Base-by-base conservation (phyloP, 2,329 filamentous ascomycete species). In the Penicillium sp. region DNA sequence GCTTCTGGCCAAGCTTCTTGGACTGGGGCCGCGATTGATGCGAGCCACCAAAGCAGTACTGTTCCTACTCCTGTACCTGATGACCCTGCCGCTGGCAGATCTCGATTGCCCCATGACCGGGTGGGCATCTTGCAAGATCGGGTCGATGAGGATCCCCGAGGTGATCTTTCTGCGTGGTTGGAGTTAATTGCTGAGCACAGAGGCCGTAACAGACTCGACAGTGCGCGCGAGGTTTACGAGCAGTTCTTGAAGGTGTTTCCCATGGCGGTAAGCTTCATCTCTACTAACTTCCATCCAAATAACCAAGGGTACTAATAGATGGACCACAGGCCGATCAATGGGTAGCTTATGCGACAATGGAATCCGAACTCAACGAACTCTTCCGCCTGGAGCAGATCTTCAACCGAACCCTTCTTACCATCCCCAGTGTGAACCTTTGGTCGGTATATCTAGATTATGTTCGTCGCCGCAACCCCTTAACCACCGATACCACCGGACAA, bases 371-470 rank as follows among this genome's bases (percentile, higher is more conserved):
- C 56, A 91, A 96, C 67, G 90, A 96, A 62, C 89, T 95, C 58
- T 82, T 83, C 56, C 86, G 86, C 47, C 87, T 96, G 16, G 93
- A 97, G 73, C 82, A 86, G 52, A 87, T 99, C 22, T 96, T 99
- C 73, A 86, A 86, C 62, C 85, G 86, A 64, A 92, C 90, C 31
- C 84, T 99, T 39, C 82, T 91, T 65, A 84, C 84, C 9, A 88
- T 95, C 21, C 88, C 90, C 11, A 90, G 93, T 71, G 89, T 98
- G 39, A 85, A 90, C 60, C 84, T 99, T 21, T 99, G 93, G 91
- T 91, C 90, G 7, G 85, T 92, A 31, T 99, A 99, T 73, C 86
- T 99, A 60, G 92, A 97, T 75, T 97, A 98, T 73, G 90, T 98
- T 61, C 91, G 95, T 52, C 89, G 95, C 48, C 86, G 91, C 62